Conservation (phyloP, 1,284 basidiomycete genomes). For the Hortiboletus rubellus region DNA sequence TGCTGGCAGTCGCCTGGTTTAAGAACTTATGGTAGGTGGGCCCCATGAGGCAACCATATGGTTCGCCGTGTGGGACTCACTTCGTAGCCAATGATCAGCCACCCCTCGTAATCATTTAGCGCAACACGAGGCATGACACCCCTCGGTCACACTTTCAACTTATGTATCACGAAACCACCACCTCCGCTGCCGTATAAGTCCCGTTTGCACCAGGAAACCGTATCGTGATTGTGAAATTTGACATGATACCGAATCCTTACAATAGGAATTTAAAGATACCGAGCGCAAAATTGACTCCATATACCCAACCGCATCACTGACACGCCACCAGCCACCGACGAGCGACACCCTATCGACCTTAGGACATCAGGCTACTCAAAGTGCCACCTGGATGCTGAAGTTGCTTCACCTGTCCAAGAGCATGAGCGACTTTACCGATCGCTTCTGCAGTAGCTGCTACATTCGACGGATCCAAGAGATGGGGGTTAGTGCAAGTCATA, state of each 20-base stretch:
- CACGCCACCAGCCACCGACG: constrained; percentile 14
- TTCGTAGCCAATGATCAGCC: constrained; percentile 3
- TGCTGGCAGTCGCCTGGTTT: constrained; percentile 7
- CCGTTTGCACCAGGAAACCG: not conserved
- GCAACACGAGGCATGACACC: constrained; percentile 11
- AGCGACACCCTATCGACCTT: not conserved
- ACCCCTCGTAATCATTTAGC: constrained; percentile 3
- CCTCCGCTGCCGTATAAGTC: not conserved
- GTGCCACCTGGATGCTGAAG: constrained; percentile 42
- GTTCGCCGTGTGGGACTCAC: constrained; percentile 5
- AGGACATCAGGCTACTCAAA: constrained; percentile 17
- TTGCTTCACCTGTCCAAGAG: constrained; percentile 58
- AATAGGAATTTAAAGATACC: not conserved
- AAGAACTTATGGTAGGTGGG: constrained; percentile 32
- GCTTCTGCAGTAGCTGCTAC: constrained; percentile 68
- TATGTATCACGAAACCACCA: not conserved
- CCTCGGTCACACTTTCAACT: not conserved
- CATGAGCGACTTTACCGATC: constrained; percentile 63
- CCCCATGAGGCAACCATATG: constrained; percentile 32
- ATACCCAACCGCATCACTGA: constrained; percentile 7
- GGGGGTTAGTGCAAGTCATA: constrained; percentile 41
- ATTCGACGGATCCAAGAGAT: constrained; percentile 46
- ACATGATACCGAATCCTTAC: not conserved
- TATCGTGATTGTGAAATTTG: not conserved
- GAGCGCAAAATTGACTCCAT: constrained; percentile 4